Evolutionary conservation across 768 basidiomycete genomes (phyloP).

Genomic region (Exsudoporus frostii): DNA sequence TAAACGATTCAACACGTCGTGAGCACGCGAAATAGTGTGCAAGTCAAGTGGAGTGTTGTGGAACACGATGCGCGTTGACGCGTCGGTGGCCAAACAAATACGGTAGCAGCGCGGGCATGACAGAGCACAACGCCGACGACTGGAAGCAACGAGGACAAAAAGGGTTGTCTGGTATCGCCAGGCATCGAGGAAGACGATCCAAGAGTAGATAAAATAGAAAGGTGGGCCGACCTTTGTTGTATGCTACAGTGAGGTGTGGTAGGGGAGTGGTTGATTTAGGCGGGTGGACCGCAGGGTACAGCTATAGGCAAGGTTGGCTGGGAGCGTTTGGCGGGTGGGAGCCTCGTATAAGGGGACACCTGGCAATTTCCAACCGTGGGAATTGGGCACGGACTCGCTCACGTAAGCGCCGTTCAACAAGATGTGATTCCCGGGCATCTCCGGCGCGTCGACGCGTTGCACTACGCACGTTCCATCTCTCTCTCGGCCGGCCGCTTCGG

Average conservation of each 20-base stretch:
- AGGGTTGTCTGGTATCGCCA: constrained; percentile 12
- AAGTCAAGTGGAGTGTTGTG: constrained; percentile 27
- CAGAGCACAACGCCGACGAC: constrained; percentile 28
- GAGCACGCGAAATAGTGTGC: constrained; percentile 29
- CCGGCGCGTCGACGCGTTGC: constrained; percentile 23
- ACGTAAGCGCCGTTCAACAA: constrained; percentile 35
- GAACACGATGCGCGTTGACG: constrained; percentile 34
- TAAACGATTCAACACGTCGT: constrained; percentile 39
- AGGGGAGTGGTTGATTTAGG: constrained; percentile 32
- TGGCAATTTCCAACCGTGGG: constrained; percentile 32
- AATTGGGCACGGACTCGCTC: constrained; percentile 36
- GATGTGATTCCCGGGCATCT: constrained; percentile 18
- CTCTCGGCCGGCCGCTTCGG: constrained; percentile 25
- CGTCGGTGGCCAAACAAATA: constrained; percentile 39
- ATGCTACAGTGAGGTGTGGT: constrained; percentile 24
- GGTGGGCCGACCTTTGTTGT: constrained; percentile 28
- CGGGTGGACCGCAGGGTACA: constrained; percentile 33
- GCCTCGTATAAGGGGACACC: constrained; percentile 34
- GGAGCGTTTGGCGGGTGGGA: constrained; percentile 37
- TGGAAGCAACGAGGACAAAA: constrained; percentile 6
- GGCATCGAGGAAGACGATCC: constrained; percentile 25
- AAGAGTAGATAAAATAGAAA: constrained; percentile 20
- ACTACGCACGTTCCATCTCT: not conserved
- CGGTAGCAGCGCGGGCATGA: constrained; percentile 18
- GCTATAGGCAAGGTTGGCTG: constrained; percentile 39